phyloP scores from a whole-genome alignment of 2,329 filamentous ascomycete species.

The Zymoseptoria crescenta region DNA sequence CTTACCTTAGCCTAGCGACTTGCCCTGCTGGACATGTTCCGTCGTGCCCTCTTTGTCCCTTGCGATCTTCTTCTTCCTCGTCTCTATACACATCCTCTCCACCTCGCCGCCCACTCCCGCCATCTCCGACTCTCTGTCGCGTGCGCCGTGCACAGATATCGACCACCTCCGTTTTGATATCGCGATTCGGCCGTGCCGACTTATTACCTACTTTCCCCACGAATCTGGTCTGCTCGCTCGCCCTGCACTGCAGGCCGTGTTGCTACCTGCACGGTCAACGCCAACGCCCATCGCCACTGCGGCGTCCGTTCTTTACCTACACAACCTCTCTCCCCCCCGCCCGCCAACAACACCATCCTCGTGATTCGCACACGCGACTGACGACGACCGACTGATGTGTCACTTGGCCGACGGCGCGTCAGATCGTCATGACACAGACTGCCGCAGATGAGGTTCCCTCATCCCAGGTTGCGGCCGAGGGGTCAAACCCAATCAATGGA shows the following conservation, averaged over 20 bases:
- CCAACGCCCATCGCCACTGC: neutral
- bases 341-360: neutral
- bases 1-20: neutral
- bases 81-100: conserved; percentile 1
- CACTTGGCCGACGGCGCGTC: conserved; percentile 7
- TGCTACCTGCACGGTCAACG: neutral
- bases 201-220: neutral
- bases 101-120: conserved; percentile 1
- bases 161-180: neutral
- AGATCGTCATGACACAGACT: conserved; percentile 15
- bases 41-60: neutral
- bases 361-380: neutral
- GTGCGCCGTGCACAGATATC: neutral
- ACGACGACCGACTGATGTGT: conserved; percentile 14
- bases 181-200: neutral
- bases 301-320: neutral
- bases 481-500: conserved; percentile 7
- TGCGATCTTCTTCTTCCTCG: neutral
- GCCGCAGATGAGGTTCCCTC: conserved; percentile 13
- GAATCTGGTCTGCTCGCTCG: neutral
- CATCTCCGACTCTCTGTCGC: conserved; percentile 6
- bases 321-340: neutral
- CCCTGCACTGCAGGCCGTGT: neutral
- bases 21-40: neutral
- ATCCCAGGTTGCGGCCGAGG: conserved; percentile 6